Evolutionary conservation across 371 early-diverging fungal genomes (phyloP).

Genomic region (Zopfochytrium polystomum): DNA sequence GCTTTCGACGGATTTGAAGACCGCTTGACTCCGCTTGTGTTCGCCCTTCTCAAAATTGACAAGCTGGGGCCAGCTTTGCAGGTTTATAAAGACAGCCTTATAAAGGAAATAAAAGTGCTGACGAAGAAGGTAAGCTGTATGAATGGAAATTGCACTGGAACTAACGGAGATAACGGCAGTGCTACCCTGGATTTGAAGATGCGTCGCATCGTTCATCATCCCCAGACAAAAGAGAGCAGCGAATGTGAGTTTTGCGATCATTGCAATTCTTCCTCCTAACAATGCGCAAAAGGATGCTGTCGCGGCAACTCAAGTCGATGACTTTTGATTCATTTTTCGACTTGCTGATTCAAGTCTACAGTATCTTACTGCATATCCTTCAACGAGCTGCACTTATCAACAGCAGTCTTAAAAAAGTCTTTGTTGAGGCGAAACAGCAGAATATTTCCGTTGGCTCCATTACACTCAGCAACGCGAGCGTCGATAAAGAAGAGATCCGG

Average conservation of each 20-base stretch:
- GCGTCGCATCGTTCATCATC: too few relatives aligned
- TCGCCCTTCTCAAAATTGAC: constrained; percentile 73
- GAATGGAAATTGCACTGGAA: too few relatives aligned
- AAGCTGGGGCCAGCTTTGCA: constrained; percentile 64
- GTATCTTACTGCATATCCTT: constrained; percentile 57
- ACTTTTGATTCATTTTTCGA: constrained; percentile 78
- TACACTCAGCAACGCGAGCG: background rate
- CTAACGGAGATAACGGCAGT: too few relatives aligned
- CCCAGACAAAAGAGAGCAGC: constrained; percentile 52
- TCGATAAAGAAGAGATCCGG: background rate
- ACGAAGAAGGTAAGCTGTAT: constrained; percentile 62
- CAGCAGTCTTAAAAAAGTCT: constrained; percentile 48
- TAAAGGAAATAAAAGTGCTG: constrained; percentile 69
- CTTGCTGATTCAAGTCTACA: constrained; percentile 67
- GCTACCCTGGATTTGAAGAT: too few relatives aligned
- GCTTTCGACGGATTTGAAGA: constrained; percentile 54
- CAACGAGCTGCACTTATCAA: constrained; percentile 63
- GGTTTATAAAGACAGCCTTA: constrained; percentile 65
- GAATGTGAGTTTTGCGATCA: constrained; percentile 30
- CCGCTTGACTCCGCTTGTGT: constrained; percentile 64
- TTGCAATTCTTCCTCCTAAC: constrained; percentile 3
- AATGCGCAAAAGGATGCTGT: constrained; percentile 28
- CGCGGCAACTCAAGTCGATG: constrained; percentile 56
- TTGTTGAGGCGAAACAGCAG: constrained; percentile 52
- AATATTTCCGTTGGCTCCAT: constrained; percentile 45